A percentile compares a stretch with the other conserved stretches of the same genome.
phyloP scores from a whole-genome alignment of 129 eudicot genomes.

The Tagetes erecta region DNA sequence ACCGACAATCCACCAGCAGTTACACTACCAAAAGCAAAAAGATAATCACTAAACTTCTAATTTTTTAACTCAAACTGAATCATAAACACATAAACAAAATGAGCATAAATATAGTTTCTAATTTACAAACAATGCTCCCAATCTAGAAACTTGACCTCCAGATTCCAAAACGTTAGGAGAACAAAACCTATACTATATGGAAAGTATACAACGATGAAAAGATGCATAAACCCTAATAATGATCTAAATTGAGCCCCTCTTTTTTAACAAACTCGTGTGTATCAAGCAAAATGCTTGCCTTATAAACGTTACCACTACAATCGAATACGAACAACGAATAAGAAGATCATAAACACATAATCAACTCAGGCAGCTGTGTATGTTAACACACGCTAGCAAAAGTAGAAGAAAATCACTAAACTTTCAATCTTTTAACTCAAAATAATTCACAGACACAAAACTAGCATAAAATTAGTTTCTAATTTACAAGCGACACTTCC shows the following conservation, averaged over 20 bases:
- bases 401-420: slow-evolving; percentile 11
- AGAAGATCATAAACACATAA: neutral
- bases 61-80: slow-evolving; percentile 2
- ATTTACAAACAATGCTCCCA: neutral
- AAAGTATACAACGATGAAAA: neutral
- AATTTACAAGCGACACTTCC: neutral
- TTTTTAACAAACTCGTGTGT: neutral
- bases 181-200: neutral
- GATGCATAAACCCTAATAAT: slow-evolving; percentile 31
- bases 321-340: slow-evolving; percentile 13
- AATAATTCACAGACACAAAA: neutral
- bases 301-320: neutral
- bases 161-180: no score
- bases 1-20: slow-evolving; percentile 36
- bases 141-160: neutral
- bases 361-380: neutral
- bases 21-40: slow-evolving; percentile 22
- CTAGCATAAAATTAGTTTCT: neutral
- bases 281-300: neutral
- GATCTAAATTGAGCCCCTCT: slow-evolving; percentile 14
- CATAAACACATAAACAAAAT: neutral
- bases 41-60: slow-evolving; percentile 6
- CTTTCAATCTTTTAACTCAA: neutral
- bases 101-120: neutral
- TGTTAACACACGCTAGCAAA: slow-evolving; percentile 13